phyloP scores from a whole-genome alignment of 768 basidiomycete species.

The Leccinum broughii region DNA sequence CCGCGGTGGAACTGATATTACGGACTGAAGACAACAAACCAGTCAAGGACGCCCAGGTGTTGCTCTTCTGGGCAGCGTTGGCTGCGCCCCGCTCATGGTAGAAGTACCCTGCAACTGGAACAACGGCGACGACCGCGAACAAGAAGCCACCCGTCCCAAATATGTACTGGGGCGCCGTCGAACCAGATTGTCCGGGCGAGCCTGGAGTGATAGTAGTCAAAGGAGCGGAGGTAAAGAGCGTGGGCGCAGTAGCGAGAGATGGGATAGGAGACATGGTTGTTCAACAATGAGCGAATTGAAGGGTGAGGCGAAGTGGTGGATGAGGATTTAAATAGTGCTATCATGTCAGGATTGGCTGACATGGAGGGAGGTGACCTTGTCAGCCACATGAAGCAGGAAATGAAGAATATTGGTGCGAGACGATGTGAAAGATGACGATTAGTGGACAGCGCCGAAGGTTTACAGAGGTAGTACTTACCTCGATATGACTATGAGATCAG shows the following conservation, averaged over 20 bases:
- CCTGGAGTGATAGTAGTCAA: too few species aligned
- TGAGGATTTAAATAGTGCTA: conserved; percentile 4
- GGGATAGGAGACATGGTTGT: conserved; percentile 22
- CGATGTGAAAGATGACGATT: background rate
- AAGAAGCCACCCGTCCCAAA: too few species aligned
- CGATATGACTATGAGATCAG: background rate
- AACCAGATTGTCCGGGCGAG: too few species aligned
- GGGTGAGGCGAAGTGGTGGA: background rate
- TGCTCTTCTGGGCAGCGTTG: too few species aligned
- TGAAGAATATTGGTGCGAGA: background rate
- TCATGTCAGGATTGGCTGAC: conserved; percentile 8
- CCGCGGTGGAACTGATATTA: too few species aligned
- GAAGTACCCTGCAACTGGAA: too few species aligned
- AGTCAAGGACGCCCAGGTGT: too few species aligned
- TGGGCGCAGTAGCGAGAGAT: conserved; percentile 4
- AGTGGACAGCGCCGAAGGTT: background rate
- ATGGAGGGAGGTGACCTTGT: background rate
- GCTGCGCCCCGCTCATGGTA: too few species aligned
- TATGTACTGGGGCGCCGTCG: too few species aligned
- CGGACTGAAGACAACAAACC: too few species aligned
- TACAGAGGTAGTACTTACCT: background rate
- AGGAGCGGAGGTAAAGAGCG: too few species aligned
- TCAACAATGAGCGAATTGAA: conserved; percentile 3
- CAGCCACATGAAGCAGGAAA: conserved; percentile 7
- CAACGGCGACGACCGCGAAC: too few species aligned